Base-by-base conservation (phyloP, 108 stramenopile genomes). In the Schizochytrium sp. region DNA sequence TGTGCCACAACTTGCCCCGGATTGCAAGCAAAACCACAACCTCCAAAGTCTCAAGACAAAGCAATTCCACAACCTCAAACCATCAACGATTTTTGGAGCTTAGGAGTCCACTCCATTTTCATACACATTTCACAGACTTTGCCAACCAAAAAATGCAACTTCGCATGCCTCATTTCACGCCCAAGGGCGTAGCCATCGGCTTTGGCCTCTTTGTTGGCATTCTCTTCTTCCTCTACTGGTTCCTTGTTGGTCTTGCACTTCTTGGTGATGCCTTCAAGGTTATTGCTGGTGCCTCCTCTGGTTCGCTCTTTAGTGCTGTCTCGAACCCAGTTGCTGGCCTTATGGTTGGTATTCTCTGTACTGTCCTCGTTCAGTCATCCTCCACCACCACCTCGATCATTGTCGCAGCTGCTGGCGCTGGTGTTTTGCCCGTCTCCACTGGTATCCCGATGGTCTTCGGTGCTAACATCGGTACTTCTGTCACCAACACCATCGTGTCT, bases 381-480 rank as follows among this genome's bases (percentile, higher is more conserved):
- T 95, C 94, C 90, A 96, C 96, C 47, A 96, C 96, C 87, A 97
- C 96, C 15, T 96, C 96, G 44, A 95, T 97, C 72, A 92, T 96
- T 91, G 96, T 97, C 45, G 93, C 95, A 49, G 90, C 96, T 53
- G 96, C 96, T 55, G 96, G 96, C 46, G 90, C 95, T 13, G 94
- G 88, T 13, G 90, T 92, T 57, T 76, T 97, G 40, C 64, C 92
- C 46, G 95, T 96, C 87, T 89, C 88, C 28, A 92, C 93, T 72
- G 96, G 92, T 44, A 97, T 97, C 72, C 95, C 94, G 93, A 95
- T 97, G 95, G 91, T 97, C 88, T 96, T 96, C 95, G 96, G 96
- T 15, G 95, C 96, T 90, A 96, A 28, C 28, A 28, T 28, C 28
- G 28, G 28, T 28, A 28, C 28, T 28, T 28, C 28, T 28, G 28